Evolutionary conservation across 306 rosid genomes (phyloP).

Genomic region (Senna tora): DNA sequence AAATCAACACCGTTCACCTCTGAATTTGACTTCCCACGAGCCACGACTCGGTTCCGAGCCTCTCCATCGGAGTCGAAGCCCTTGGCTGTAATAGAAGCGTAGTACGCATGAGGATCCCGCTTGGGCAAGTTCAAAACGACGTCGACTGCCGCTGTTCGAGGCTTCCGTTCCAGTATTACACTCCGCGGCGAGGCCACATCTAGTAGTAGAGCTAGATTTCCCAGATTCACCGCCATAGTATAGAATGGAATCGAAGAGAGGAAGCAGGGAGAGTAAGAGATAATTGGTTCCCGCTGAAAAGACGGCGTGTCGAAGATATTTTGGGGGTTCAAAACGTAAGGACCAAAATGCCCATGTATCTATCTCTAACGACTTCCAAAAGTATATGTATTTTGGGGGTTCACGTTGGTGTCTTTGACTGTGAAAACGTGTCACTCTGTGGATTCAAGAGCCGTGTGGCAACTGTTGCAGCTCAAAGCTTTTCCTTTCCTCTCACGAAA

Average conservation of each 20-base stretch:
- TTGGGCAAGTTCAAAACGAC: conserved; percentile 59
- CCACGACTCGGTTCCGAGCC: conserved; percentile 60
- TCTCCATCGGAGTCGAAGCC: conserved; percentile 70
- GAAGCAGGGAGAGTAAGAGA: background rate
- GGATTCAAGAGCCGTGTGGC: conserved; percentile 51
- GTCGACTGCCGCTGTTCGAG: conserved; percentile 57
- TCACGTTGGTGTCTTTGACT: background rate
- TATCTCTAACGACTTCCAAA: background rate
- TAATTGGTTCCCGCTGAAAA: conserved; percentile 46
- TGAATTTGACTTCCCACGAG: conserved; percentile 67
- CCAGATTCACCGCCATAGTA: conserved; percentile 77
- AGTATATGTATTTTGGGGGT: background rate
- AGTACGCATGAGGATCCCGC: conserved; percentile 51
- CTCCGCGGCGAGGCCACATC: conserved; percentile 64
- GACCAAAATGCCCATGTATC: conserved; percentile 38
- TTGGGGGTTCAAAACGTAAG: conserved; percentile 11
- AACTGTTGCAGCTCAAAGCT: conserved; percentile 8
- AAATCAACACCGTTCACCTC: conserved; percentile 74
- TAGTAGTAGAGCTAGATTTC: conserved; percentile 67
- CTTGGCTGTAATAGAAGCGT: conserved; percentile 44
- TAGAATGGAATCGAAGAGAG: conserved; percentile 14
- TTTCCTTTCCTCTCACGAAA: background rate
- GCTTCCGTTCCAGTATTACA: conserved; percentile 54
- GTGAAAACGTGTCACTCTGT: conserved; percentile 41
- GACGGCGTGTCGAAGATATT: conserved; percentile 46